These are phyloP conservation scores for Hippophae gyantsensis DNA, from an alignment of 306 rosid species.

Conservation along the genomic window DNA sequence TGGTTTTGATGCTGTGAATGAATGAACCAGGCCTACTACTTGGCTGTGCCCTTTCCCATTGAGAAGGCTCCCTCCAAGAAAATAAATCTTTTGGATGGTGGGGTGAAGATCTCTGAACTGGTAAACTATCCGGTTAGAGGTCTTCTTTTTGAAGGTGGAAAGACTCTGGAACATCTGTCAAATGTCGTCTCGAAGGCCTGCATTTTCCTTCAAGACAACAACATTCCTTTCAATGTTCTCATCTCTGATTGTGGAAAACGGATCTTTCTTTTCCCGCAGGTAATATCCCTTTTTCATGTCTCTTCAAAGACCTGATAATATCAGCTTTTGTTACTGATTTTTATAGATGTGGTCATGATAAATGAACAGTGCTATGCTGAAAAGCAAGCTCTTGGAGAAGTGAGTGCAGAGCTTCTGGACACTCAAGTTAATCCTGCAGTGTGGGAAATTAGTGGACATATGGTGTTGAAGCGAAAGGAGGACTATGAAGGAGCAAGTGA, in stretches of 20 bases:
- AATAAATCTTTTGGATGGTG: slow-evolving; percentile 21
- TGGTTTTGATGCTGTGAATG: slow-evolving; percentile 10
- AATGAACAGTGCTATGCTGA: not conserved
- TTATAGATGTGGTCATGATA: not conserved
- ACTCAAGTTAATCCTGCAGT: not conserved
- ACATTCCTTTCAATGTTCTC: slow-evolving; percentile 1
- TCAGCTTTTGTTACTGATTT: not conserved
- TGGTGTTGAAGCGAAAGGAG: not conserved
- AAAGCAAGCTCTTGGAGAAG: not conserved
- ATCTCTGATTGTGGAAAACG: slow-evolving; percentile 1
- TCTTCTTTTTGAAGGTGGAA: not conserved
- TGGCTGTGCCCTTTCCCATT: slow-evolving; percentile 78
- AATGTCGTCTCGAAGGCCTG: not conserved
- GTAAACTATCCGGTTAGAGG: not conserved
- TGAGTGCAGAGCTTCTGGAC: not conserved
- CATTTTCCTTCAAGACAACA: not conserved
- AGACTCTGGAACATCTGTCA: not conserved
- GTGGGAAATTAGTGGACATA: not conserved
- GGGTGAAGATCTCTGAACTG: not conserved
- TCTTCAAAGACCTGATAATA: not conserved
- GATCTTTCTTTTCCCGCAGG: not conserved
- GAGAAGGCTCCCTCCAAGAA: slow-evolving; percentile 85
- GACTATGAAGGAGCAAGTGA: not conserved
- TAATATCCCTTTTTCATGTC: not conserved
- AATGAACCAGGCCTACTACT: slow-evolving; percentile 63